phyloP scores from a whole-genome alignment of 129 eudicot species.

The Escallonia rubra region DNA sequence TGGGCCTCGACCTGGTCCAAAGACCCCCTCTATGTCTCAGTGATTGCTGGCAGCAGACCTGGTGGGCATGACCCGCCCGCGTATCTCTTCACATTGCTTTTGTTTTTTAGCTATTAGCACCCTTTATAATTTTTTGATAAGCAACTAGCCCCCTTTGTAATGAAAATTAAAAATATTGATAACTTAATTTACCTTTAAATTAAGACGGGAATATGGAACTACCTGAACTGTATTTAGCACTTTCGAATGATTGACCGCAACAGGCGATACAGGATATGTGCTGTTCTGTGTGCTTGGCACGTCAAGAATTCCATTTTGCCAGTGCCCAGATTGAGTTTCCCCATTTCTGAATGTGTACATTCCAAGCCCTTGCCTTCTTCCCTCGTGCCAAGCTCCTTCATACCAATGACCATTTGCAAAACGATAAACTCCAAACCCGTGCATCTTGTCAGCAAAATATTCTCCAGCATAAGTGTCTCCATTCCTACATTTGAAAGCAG shows the following conservation, averaged over 20 bases:
- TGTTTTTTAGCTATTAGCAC: too few relatives aligned
- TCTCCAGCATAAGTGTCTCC: slow-evolving; percentile 95
- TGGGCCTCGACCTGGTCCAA: too few relatives aligned
- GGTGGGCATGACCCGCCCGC: too few relatives aligned
- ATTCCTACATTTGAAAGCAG: slow-evolving; percentile 38
- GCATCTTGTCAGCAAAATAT: slow-evolving; percentile 93
- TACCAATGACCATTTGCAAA: slow-evolving; percentile 87
- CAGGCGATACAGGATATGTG: slow-evolving; percentile 63
- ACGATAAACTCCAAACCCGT: slow-evolving; percentile 83
- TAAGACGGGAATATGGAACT: neutral
- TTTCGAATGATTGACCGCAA: slow-evolving; percentile 79
- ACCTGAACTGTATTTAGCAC: slow-evolving; percentile 89
- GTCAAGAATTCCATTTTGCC: slow-evolving; percentile 82
- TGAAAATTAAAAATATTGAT: too few relatives aligned
- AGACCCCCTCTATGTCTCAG: too few relatives aligned
- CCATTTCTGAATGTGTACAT: slow-evolving; percentile 83
- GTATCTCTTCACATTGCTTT: too few relatives aligned
- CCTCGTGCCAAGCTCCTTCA: slow-evolving; percentile 99
- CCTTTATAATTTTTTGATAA: too few relatives aligned
- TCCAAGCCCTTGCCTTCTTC: slow-evolving; percentile 94
- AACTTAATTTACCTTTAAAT: neutral
- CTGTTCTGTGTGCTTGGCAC: slow-evolving; percentile 72
- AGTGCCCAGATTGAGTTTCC: slow-evolving; percentile 88
- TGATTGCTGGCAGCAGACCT: too few relatives aligned
- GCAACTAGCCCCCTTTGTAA: too few relatives aligned